Evolutionary conservation across 2,329 filamentous ascomycete genomes (phyloP), one percentile per base, ranked within the genome.

Genomic region (Fusarium algeriense): DNA sequence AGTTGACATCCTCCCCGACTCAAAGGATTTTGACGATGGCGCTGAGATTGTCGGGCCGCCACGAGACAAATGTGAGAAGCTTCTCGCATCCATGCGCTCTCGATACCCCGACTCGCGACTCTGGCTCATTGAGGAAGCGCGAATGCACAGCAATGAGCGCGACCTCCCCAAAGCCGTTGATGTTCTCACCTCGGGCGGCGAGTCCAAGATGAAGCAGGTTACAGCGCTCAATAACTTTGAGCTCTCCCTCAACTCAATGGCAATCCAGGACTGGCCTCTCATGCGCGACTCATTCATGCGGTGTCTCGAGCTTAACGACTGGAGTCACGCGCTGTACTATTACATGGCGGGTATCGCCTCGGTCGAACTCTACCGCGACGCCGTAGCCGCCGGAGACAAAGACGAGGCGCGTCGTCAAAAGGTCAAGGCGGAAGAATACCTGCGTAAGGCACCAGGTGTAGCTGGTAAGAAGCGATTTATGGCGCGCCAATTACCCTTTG

Each of bases 401-500:
- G 81, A 79, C 1, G 82, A 87, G 45, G 89, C 90, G 1, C 80
- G 83, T 13, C 79, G 82, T 45, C 87, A 91, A 71, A 92, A 91
- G 73, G 81, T 83, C 59, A 86, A 87, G 67, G 92, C 94, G 0
- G 90, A 91, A 54, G 88, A 92, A 60, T 87, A 92, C 53, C 85
- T 98, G 71, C 86, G 88, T 43, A 92, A 91, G 76, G 93, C 92
- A 0, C 91, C 93, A 1, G 86, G 88, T 0, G 86, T 93, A 53
- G 91, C 92, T 0, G 95, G 95, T 41, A 94, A 93, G 82, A 97
- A 97, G 83, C 90, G 90, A 43, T 93, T 99, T 80, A 93, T 98
- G 92, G 92, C 93, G 0, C 89, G 92, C 26, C 93, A 97, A 76
- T 85, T 98, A 14, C 96, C 96, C 0, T 94, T 99, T 70, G 96